Base-by-base conservation (phyloP, 148 eudicot genomes). In the Diospyros kaki region DNA sequence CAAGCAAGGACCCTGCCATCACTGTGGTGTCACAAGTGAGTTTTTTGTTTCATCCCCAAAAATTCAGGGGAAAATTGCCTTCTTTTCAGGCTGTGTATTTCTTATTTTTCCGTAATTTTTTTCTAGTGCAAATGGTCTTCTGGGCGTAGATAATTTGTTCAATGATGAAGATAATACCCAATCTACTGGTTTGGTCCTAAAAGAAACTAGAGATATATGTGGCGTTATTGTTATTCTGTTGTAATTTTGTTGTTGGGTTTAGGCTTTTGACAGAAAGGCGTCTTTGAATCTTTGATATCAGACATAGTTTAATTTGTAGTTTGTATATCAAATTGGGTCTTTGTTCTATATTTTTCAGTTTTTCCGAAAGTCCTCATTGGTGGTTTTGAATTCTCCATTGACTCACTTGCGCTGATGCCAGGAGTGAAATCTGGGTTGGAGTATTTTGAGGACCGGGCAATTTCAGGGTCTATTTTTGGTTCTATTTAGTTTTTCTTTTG, bases 1-100 rank as follows among this genome's bases (percentile, higher is more conserved):
- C 61, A 95, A 95, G 87, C 94, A 95, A 71, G 99, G 99, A 84
- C 99, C 99, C 91, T 95, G 99, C 94, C 84, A 80, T 89, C 99
- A 95, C 90, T 95, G 99, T 93, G 99, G 99, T 90, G 98, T 91
- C 85, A 87, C 99, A 87, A 93, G 99, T 95, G 99, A 95, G 99
- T 86, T 85, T 28, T 76, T 82, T 79, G 55, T 78, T 54, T 72
- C 58, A 63, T 80, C 50, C 56, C 55, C 73, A 45, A 4, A 46
- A 60, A 52, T 17, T 75, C 54, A 71, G 75, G 68, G 40, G 68
- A 46, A 79, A 73, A 66, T 53, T 42, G 44, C 42, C 45, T 43
- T 77, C 59, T 58, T 77, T 69, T 43, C 28, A 17, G 53, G 69
- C 50, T 48, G 8, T 66, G 58, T 53, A n/a, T 9, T 60, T 58